A percentile compares a stretch with the other conserved stretches of the same genome.
phyloP scores from a whole-genome alignment of 2,329 filamentous ascomycete species.

The Trichophaea hybrida region DNA sequence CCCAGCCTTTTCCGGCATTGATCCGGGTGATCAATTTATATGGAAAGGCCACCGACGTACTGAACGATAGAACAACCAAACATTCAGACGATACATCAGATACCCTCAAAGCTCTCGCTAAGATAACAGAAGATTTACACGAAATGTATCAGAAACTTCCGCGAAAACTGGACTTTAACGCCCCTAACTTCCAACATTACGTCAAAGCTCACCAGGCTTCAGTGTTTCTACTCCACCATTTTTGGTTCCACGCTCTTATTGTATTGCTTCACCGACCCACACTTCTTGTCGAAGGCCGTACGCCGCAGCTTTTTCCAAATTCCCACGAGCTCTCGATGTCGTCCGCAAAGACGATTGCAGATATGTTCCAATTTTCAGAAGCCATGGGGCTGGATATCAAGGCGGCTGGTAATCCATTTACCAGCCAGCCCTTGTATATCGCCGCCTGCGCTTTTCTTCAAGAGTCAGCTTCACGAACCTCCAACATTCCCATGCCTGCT shows the following conservation, averaged over 20 bases:
- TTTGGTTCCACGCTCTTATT: conserved; percentile 79
- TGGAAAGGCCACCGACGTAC: conserved; percentile 65
- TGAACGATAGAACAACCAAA: conserved; percentile 71
- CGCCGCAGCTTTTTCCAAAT: conserved; percentile 61
- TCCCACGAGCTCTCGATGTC: conserved; percentile 58
- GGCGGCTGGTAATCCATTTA: conserved; percentile 78
- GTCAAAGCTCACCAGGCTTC: conserved; percentile 67
- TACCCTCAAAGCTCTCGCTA: conserved; percentile 53
- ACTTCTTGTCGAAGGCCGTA: conserved; percentile 52
- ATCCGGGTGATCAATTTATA: conserved; percentile 78
- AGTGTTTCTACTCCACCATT: conserved; percentile 73
- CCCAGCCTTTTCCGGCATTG: conserved; percentile 63
- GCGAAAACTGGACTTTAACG: conserved; percentile 64
- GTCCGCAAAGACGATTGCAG: conserved; percentile 79
- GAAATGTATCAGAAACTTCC: conserved; percentile 55
- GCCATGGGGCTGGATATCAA: conserved; percentile 60
- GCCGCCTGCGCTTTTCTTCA: conserved; percentile 79
- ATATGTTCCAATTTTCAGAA: conserved; percentile 75
- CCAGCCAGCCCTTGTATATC: conserved; percentile 81
- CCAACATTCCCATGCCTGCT: not conserved
- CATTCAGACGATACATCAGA: conserved; percentile 41
- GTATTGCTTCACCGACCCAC: conserved; percentile 76
- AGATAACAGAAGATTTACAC: conserved; percentile 71
- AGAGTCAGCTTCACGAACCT: conserved; percentile 41
- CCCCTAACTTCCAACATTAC: conserved; percentile 72